Evolutionary conservation across 31 red algal species (phyloP).

Genomic region (Odonthalia washingtoniensis): DNA sequence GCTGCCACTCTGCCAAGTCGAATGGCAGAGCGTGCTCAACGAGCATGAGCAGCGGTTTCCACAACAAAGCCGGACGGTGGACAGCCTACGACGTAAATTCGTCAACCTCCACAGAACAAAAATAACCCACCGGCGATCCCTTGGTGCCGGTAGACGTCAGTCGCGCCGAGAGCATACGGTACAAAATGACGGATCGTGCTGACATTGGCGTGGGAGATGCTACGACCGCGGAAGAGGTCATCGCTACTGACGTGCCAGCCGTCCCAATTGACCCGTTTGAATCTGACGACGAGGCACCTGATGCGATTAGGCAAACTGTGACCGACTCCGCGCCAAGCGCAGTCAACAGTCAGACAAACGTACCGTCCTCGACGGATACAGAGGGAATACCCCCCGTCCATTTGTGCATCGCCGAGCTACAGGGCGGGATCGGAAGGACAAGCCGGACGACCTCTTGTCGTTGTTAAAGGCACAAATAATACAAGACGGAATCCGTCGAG

Average conservation of each 20-base stretch:
- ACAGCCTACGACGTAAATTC: slow-evolving; percentile 10
- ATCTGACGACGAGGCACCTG: background rate
- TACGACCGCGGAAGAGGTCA: background rate
- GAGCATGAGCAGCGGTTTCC: background rate
- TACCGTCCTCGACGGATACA: background rate
- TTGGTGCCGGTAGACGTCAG: slow-evolving; percentile 1
- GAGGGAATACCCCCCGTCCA: background rate
- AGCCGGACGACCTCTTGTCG: background rate
- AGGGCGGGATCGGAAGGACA: too few species aligned
- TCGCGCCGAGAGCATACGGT: slow-evolving; percentile 2
- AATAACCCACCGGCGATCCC: slow-evolving; percentile 36
- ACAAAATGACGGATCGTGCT: background rate
- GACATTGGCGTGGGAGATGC: too few species aligned
- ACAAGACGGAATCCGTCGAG: background rate
- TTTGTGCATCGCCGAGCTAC: too few species aligned
- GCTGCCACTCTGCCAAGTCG: background rate
- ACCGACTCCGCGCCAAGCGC: background rate
- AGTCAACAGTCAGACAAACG: background rate
- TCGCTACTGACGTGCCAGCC: background rate
- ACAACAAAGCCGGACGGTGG: background rate
- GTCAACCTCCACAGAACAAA: background rate
- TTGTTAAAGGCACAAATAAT: background rate
- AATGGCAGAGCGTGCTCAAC: slow-evolving; percentile 4
- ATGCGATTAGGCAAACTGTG: background rate
- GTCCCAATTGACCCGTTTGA: background rate